A percentile compares a stretch with the other conserved stretches of the same genome.
phyloP scores from a whole-genome alignment of 176 grass and related monocot species.

The Microstegium vimineum region DNA sequence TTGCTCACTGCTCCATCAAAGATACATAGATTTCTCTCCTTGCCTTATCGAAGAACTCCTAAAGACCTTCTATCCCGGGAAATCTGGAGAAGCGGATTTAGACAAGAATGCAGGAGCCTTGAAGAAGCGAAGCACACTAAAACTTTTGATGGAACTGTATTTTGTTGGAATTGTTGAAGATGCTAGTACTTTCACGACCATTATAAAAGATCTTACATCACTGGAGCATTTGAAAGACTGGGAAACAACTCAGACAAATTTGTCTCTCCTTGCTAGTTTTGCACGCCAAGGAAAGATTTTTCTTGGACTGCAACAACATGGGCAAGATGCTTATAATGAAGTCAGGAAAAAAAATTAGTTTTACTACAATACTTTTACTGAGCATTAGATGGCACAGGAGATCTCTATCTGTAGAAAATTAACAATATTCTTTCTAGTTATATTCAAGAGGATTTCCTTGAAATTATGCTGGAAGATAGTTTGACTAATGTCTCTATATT shows the following conservation, averaged over 20 bases:
- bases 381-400: neutral
- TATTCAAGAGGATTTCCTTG: neutral
- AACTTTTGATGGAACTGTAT: conserved; percentile 90
- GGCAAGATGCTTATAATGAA: conserved; percentile 74
- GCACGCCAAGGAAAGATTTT: conserved; percentile 79
- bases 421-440: neutral
- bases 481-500: neutral
- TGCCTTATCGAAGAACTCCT: conserved; percentile 82
- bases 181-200: conserved; percentile 71
- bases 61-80: conserved; percentile 85
- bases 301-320: conserved; percentile 60
- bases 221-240: conserved; percentile 86
- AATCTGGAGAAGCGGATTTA: conserved; percentile 71
- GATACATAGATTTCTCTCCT: conserved; percentile 97
- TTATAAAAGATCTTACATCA: conserved; percentile 86
- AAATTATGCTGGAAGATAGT: conserved; percentile 4
- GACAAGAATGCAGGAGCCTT: conserved; percentile 78
- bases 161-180: conserved; percentile 97
- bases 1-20: conserved; percentile 96
- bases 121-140: conserved; percentile 95
- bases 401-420: neutral
- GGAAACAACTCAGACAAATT: conserved; percentile 91
- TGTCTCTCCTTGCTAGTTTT: conserved; percentile 90
- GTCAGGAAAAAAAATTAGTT: conserved; percentile 34
- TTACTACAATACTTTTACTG: neutral